A percentile compares a stretch with the other conserved stretches of the same genome.
These are phyloP conservation scores for Alternaria novae-zelandiae DNA, from an alignment of 2,329 filamentous ascomycete genomes.

Conservation along the genomic window DNA sequence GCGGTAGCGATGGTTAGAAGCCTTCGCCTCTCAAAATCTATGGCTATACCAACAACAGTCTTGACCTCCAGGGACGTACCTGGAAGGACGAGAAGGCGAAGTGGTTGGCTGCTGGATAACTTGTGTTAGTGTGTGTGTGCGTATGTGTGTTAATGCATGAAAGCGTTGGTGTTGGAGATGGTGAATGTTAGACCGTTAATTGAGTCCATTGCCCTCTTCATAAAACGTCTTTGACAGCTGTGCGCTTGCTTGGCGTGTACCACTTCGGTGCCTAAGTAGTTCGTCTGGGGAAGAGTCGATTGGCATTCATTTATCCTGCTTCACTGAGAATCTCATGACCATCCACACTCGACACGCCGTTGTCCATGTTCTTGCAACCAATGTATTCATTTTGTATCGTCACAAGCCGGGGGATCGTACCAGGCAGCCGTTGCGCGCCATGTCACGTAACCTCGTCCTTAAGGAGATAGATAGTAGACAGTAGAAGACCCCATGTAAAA, in stretches of 20 bases:
- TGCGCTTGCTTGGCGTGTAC: background rate
- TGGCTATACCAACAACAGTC: slow-evolving; percentile 10
- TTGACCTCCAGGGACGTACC: background rate
- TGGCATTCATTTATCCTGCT: slow-evolving; percentile 5
- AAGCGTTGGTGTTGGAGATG: slow-evolving; percentile 19
- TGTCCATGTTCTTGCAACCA: slow-evolving; percentile 41
- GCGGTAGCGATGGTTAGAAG: slow-evolving; percentile 78
- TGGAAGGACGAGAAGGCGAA: background rate
- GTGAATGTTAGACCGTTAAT: background rate
- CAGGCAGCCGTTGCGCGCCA: slow-evolving; percentile 36
- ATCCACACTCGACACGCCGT: background rate
- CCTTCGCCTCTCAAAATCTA: slow-evolving; percentile 17
- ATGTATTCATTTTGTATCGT: slow-evolving; percentile 50
- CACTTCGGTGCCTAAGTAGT: background rate
- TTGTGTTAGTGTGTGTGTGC: background rate
- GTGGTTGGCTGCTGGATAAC: background rate
- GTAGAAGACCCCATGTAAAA: slow-evolving; percentile 43
- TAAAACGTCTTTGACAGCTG: background rate
- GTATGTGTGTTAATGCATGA: slow-evolving; percentile 18
- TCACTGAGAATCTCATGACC: background rate
- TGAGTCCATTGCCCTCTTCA: background rate
- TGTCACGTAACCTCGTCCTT: slow-evolving; percentile 34
- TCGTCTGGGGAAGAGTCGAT: background rate
- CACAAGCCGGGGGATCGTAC: slow-evolving; percentile 43
- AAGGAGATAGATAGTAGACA: slow-evolving; percentile 24